A percentile compares a stretch with the other conserved stretches of the same genome.
Evolutionary conservation across 2,329 filamentous ascomycete species (phyloP).

Genomic region (Cladophialophora immunda): DNA sequence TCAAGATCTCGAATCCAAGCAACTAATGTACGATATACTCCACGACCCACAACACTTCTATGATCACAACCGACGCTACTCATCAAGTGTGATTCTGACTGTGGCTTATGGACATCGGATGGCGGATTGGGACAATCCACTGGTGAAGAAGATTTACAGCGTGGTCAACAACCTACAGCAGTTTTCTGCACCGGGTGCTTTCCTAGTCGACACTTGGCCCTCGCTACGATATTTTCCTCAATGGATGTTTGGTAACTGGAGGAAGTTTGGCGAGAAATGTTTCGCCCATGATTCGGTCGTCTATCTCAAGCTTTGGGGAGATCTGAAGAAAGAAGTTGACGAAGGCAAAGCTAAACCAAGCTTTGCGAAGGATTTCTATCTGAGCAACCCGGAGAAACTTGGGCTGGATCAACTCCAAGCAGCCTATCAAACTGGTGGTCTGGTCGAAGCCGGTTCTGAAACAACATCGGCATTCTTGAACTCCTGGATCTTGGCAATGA

Average conservation of each 20-base stretch:
- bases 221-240: conserved; percentile 55
- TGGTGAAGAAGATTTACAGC: conserved; percentile 57
- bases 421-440: conserved; percentile 34
- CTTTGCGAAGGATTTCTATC: conserved; percentile 36
- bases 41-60: conserved; percentile 53
- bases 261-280: conserved; percentile 31
- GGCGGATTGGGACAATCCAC: conserved; percentile 50
- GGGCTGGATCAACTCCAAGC: conserved; percentile 32
- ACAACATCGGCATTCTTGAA: conserved; percentile 40
- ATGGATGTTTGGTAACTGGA: conserved; percentile 36
- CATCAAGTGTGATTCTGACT: conserved; percentile 59
- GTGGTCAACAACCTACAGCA: conserved; percentile 58
- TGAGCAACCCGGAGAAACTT: conserved; percentile 31
- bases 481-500: conserved; percentile 36
- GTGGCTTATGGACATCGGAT: conserved; percentile 62
- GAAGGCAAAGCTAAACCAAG: conserved; percentile 28
- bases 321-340: conserved; percentile 34
- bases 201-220: conserved; percentile 56
- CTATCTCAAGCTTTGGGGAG: conserved; percentile 33
- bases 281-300: conserved; percentile 32
- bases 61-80: conserved; percentile 58
- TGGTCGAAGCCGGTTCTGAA: conserved; percentile 42
- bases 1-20: conserved; percentile 59
- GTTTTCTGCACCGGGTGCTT: conserved; percentile 57
- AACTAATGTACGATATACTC: conserved; percentile 56